A percentile compares a stretch with the other conserved stretches of the same genome.
These are phyloP conservation scores for Aureobasidium sp. DNA, from an alignment of 2,329 filamentous ascomycete genomes.

Conservation along the genomic window DNA sequence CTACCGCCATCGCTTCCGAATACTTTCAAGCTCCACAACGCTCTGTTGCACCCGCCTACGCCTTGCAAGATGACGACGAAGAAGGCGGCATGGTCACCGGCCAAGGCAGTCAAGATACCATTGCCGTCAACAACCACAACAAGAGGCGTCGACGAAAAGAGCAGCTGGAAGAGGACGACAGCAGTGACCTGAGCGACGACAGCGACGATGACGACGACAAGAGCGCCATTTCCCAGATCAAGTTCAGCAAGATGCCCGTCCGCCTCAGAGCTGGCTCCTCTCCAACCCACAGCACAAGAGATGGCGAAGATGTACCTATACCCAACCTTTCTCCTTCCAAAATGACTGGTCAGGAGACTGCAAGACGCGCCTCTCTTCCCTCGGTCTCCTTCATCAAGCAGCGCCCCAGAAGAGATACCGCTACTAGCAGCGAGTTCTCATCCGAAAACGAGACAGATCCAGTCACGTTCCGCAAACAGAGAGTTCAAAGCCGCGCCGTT, in stretches of 20 bases:
- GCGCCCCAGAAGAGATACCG: conserved; percentile 64
- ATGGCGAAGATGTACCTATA: conserved; percentile 49
- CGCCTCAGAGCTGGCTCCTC: conserved; percentile 82
- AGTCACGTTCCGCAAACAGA: conserved; percentile 53
- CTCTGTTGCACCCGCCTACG: conserved; percentile 46
- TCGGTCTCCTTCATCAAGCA: conserved; percentile 58
- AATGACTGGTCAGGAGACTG: conserved; percentile 33
- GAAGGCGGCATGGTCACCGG: conserved; percentile 66
- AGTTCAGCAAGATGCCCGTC: conserved; percentile 93
- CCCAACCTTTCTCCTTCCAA: conserved; percentile 51
- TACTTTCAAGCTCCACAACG: conserved; percentile 70
- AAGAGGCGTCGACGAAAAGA: conserved; percentile 63
- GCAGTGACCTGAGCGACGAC: conserved; percentile 76
- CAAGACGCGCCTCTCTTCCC: conserved; percentile 62
- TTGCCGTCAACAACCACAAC: conserved; percentile 57
- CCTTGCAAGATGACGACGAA: conserved; percentile 57
- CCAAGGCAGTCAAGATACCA: conserved; percentile 57
- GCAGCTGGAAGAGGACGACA: conserved; percentile 77
- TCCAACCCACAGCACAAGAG: conserved; percentile 63
- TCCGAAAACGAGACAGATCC: conserved; percentile 74
- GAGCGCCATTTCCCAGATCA: conserved; percentile 79
- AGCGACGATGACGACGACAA: conserved; percentile 67
- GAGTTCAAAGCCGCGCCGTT: conserved; percentile 49
- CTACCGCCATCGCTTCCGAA: conserved; percentile 67
- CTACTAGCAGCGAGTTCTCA: conserved; percentile 75